These are phyloP conservation scores for Gentiana macrophylla DNA, from an alignment of 257 asterid genomes.

Conservation along the genomic window DNA sequence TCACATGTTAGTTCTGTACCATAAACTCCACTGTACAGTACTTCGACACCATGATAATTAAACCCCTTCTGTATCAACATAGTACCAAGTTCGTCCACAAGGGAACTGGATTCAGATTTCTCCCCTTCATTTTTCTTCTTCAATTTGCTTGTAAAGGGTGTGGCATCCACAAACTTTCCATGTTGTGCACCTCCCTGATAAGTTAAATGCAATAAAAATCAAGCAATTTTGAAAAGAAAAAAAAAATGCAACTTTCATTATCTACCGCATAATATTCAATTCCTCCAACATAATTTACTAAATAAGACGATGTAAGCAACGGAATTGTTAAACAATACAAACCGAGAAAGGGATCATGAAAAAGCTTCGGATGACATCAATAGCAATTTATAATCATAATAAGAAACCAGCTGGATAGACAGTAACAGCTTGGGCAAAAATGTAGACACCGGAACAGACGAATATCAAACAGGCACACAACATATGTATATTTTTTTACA, in stretches of 20 bases:
- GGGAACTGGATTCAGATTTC: conserved; percentile 44
- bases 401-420: not conserved
- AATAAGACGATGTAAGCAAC: too few relatives aligned
- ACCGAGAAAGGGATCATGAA: too few relatives aligned
- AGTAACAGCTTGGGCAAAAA: too few relatives aligned
- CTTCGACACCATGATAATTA: conserved; percentile 83
- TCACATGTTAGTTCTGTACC: conserved; percentile 88
- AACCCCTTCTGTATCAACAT: conserved; percentile 58
- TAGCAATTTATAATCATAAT: not conserved
- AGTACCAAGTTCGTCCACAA: conserved; percentile 80
- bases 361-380: too few relatives aligned
- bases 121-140: conserved; percentile 26
- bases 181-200: conserved; percentile 78
- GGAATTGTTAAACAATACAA: too few relatives aligned
- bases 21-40: conserved; percentile 81
- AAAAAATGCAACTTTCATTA: not conserved
- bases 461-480: not conserved
- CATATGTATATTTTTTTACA: not conserved
- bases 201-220: not conserved
- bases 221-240: not conserved
- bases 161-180: conserved; percentile 83
- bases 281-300: too few relatives aligned
- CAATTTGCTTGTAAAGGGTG: conserved; percentile 64
- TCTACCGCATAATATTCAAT: too few relatives aligned
- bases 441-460: too few relatives aligned